These are phyloP conservation scores for Solanum corneliomulleri DNA, from an alignment of 257 asterid genomes.

Conservation along the genomic window DNA sequence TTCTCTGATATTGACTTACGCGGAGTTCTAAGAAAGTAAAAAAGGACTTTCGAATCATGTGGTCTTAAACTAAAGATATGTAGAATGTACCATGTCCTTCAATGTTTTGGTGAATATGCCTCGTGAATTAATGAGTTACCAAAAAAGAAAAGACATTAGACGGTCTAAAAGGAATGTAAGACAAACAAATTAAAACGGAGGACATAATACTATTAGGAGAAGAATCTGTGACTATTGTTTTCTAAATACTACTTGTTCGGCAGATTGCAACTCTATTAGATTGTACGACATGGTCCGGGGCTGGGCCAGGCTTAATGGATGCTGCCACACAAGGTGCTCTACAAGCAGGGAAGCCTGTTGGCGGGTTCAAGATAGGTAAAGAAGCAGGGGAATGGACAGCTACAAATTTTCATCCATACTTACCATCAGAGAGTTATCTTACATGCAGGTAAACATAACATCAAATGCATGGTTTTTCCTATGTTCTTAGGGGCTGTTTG, in stretches of 20 bases:
- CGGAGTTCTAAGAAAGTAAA: neutral
- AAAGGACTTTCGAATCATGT: neutral
- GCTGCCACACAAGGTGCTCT: conserved; percentile 91
- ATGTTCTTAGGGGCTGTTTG: neutral
- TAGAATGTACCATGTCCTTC: neutral
- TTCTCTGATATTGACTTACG: neutral
- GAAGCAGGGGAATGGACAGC: conserved; percentile 97
- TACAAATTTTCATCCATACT: conserved; percentile 56
- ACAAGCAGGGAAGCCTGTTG: conserved; percentile 72
- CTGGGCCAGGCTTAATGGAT: conserved; percentile 95
- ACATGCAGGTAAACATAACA: conserved; percentile 60
- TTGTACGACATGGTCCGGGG: conserved; percentile 94
- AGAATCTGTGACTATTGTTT: neutral
- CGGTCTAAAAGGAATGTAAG: neutral
- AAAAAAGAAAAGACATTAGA: neutral
- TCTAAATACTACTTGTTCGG: conserved; percentile 3
- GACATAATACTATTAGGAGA: neutral
- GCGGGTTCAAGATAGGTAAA: conserved; percentile 80
- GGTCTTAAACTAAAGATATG: too few species aligned
- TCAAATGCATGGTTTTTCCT: neutral
- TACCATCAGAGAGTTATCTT: conserved; percentile 55
- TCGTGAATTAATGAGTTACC: neutral
- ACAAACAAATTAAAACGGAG: neutral
- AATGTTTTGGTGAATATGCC: neutral
- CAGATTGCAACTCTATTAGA: conserved; percentile 66